phyloP scores from a whole-genome alignment of 306 rosid species.

The Aeschynomene evenia region DNA sequence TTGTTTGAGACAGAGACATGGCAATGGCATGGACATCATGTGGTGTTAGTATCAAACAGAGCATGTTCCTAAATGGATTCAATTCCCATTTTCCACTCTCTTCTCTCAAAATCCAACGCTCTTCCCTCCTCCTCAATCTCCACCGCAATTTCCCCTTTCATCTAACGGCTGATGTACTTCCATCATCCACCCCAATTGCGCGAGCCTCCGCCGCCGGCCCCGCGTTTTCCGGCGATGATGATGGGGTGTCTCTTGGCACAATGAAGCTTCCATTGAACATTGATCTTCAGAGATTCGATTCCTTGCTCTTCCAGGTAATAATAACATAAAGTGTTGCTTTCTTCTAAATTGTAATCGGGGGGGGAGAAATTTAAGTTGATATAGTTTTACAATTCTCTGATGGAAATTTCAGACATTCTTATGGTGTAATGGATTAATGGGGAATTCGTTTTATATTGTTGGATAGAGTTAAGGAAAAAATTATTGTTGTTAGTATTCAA shows the following conservation, averaged over 20 bases:
- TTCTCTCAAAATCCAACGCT: slow-evolving; percentile 5
- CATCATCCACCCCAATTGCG: slow-evolving; percentile 1
- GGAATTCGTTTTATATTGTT: too few relatives aligned
- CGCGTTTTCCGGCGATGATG: slow-evolving; percentile 37
- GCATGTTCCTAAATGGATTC: slow-evolving; percentile 16
- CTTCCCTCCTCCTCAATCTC: slow-evolving; percentile 20
- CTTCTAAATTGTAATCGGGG: too few relatives aligned
- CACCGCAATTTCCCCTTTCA: slow-evolving; percentile 1
- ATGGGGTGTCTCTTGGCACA: slow-evolving; percentile 84
- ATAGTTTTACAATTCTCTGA: too few relatives aligned
- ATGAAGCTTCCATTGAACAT: slow-evolving; percentile 63
- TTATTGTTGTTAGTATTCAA: too few relatives aligned
- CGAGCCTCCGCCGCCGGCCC: slow-evolving; percentile 47
- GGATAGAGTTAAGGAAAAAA: too few relatives aligned
- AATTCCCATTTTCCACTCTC: slow-evolving; percentile 31
- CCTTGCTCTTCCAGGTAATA: slow-evolving; percentile 74
- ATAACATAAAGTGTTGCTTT: too few relatives aligned
- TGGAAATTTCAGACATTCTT: too few relatives aligned
- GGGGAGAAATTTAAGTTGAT: too few relatives aligned
- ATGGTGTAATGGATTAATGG: too few relatives aligned
- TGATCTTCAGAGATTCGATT: slow-evolving; percentile 67
- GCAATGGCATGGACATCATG: slow-evolving; percentile 47
- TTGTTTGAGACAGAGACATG: neutral
- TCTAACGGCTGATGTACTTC: neutral
- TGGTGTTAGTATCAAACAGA: slow-evolving; percentile 27